Conservation (phyloP, 495 filamentous ascomycete species). For the Aspergillus homomorphus region DNA sequence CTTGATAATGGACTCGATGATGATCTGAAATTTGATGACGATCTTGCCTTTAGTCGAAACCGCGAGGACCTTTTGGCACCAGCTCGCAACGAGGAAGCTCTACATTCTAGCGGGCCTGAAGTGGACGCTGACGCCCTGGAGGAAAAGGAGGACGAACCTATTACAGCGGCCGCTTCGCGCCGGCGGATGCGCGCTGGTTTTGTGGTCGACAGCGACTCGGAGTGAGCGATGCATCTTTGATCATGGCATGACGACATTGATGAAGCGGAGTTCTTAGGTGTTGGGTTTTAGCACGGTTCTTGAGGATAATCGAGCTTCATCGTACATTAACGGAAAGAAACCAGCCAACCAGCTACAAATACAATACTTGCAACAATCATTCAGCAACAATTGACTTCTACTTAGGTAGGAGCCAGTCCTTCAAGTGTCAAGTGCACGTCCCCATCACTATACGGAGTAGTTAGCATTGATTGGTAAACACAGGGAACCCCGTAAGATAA, state of each 20-base stretch:
- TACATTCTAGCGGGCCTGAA: conserved; percentile 7
- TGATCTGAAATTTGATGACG: conserved; percentile 27
- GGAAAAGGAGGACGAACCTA: conserved; percentile 32
- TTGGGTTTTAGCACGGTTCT: background rate
- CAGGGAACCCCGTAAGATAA: too few relatives aligned
- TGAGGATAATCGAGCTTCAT: too few relatives aligned
- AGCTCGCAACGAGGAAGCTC: conserved; percentile 15
- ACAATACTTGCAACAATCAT: background rate
- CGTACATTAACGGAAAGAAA: too few relatives aligned
- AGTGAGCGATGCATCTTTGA: conserved; percentile 25
- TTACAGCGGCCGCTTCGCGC: conserved; percentile 25
- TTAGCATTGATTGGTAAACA: too few relatives aligned
- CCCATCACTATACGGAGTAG: too few relatives aligned
- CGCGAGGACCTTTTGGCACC: conserved; percentile 14
- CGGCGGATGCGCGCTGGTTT: conserved; percentile 46
- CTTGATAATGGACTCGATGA: background rate
- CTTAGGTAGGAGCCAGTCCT: too few relatives aligned
- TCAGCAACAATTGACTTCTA: too few relatives aligned
- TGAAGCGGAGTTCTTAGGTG: conserved; percentile 31
- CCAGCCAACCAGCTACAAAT: background rate
- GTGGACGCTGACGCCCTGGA: conserved; percentile 10
- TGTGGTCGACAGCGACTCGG: conserved; percentile 52
- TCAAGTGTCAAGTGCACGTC: too few relatives aligned
- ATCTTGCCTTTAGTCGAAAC: conserved; percentile 36
- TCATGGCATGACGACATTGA: conserved; percentile 21